These are phyloP conservation scores for Tetraselmis chui DNA, from an alignment of 139 green algal genomes.

Conservation along the genomic window DNA sequence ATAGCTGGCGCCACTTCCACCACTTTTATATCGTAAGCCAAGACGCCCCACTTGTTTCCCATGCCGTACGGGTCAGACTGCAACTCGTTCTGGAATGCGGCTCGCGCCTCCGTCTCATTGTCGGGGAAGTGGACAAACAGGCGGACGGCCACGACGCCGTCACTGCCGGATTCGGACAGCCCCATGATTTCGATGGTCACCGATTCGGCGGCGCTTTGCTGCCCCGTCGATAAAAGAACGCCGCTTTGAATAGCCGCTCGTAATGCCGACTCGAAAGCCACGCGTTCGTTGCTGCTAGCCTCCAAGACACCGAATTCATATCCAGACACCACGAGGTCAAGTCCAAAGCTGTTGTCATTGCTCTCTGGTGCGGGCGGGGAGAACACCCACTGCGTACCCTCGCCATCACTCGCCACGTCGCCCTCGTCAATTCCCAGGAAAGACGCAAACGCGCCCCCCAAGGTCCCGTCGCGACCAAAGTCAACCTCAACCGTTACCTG, in stretches of 20 bases:
- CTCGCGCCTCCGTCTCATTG: background rate
- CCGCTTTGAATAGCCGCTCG: background rate
- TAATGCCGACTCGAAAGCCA: background rate
- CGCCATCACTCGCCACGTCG: background rate
- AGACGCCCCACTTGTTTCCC: background rate
- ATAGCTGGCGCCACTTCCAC: background rate
- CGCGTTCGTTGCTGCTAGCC: background rate
- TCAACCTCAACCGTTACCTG: background rate
- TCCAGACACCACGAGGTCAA: background rate
- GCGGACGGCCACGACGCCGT: background rate
- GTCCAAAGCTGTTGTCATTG: background rate
- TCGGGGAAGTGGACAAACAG: background rate
- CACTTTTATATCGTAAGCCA: background rate
- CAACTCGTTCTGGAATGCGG: background rate
- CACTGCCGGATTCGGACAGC: background rate
- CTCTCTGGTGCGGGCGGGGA: no score
- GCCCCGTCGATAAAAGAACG: background rate
- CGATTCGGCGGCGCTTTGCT: background rate
- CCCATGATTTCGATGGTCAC: background rate
- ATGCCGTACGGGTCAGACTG: background rate
- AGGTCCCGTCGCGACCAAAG: background rate
- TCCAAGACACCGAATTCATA: background rate
- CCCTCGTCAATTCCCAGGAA: background rate
- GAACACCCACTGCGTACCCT: background rate
- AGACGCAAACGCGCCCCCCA: background rate